Conservation (phyloP, 2,329 filamentous ascomycete species). For the Decorospora gaudefroyi region DNA sequence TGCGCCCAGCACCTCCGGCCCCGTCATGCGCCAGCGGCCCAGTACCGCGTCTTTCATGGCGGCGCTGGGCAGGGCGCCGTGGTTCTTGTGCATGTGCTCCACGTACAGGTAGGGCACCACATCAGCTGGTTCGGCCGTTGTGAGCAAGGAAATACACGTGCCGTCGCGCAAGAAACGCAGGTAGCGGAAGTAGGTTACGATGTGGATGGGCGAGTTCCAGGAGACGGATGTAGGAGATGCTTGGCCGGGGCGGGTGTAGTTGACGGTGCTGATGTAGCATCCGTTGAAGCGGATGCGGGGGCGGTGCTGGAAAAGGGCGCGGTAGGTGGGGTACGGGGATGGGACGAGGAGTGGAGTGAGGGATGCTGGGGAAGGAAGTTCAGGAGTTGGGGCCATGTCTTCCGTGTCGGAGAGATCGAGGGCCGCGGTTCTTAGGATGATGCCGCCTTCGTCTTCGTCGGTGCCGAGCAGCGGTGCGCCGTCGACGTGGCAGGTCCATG, state of each 20-base stretch:
- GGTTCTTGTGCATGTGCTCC: constrained; percentile 62
- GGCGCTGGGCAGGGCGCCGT: constrained; percentile 51
- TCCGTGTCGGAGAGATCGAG: constrained; percentile 17
- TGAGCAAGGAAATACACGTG: constrained; percentile 76
- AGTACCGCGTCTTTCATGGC: constrained; percentile 71
- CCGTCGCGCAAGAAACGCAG: constrained; percentile 94
- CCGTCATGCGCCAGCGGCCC: constrained; percentile 69
- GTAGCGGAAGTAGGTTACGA: constrained; percentile 98
- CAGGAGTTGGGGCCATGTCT: constrained; percentile 13
- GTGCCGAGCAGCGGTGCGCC: constrained; percentile 57
- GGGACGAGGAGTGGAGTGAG: constrained; percentile 44
- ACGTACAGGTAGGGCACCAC: constrained; percentile 83
- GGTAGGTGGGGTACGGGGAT: constrained; percentile 51
- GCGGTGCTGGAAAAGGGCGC: constrained; percentile 75
- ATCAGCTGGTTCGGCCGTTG: constrained; percentile 79
- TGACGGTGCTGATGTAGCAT: constrained; percentile 94
- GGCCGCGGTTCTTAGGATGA: constrained; percentile 33
- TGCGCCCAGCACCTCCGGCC: constrained; percentile 45
- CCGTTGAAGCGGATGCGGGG: constrained; percentile 93
- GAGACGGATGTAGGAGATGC: constrained; percentile 70
- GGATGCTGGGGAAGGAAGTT: constrained; percentile 21
- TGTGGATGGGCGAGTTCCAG: constrained; percentile 82
- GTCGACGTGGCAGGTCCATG: constrained; percentile 66
- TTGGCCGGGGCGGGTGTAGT: constrained; percentile 85
- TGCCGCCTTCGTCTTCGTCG: constrained; percentile 42